Conservation (phyloP, 495 filamentous ascomycete species). For the Sordaria brevicollis region DNA sequence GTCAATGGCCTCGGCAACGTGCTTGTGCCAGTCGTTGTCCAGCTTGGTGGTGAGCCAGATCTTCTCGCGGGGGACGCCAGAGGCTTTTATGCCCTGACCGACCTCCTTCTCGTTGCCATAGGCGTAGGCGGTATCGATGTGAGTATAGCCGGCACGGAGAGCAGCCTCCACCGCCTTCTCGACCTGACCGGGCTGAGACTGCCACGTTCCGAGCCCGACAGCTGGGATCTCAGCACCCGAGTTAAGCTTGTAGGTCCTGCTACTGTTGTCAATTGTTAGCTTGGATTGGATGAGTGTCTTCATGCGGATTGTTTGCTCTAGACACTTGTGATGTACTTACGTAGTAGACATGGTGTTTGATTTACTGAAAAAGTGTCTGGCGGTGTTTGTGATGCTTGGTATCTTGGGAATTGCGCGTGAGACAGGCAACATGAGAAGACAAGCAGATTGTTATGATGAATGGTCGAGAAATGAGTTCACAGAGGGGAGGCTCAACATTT, state of each 20-base stretch:
- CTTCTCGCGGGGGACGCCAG: slow-evolving; percentile 67
- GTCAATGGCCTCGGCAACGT: slow-evolving; percentile 53
- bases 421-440: background rate
- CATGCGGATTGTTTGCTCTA: background rate
- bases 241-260: slow-evolving; percentile 65
- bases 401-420: background rate
- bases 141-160: slow-evolving; percentile 53
- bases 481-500: background rate
- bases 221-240: slow-evolving; percentile 71
- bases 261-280: background rate
- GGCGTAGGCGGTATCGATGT: slow-evolving; percentile 58
- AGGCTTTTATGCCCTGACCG: slow-evolving; percentile 67
- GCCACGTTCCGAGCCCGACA: slow-evolving; percentile 78
- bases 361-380: background rate
- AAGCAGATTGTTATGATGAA: background rate
- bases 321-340: background rate
- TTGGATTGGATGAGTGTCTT: background rate
- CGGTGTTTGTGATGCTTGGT: background rate
- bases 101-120: slow-evolving; percentile 83
- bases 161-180: slow-evolving; percentile 61
- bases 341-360: background rate
- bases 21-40: slow-evolving; percentile 71
- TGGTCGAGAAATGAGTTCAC: background rate
- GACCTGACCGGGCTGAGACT: slow-evolving; percentile 42
- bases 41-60: slow-evolving; percentile 88